Percentiles rank a stretch among this genome's conserved stretches.
These are phyloP conservation scores for Fusarium nematophilum DNA, from an alignment of 2,329 filamentous ascomycete genomes.

Conservation along the genomic window DNA sequence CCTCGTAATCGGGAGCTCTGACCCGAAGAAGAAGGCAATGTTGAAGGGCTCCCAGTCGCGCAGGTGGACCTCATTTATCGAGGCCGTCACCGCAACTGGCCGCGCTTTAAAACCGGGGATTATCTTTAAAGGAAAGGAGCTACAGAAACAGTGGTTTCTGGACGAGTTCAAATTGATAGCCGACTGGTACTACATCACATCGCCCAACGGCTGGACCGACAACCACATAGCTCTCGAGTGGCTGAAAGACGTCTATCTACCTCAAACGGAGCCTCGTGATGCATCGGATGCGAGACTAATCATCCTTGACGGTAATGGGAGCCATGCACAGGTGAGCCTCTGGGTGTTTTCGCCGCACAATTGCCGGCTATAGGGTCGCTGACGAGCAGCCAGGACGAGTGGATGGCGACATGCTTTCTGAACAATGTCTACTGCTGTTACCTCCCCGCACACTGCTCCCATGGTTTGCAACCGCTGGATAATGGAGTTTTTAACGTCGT, in stretches of 20 bases:
- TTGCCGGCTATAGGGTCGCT: neutral
- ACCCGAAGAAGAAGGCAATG: slow-evolving; percentile 8
- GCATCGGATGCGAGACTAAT: slow-evolving; percentile 8
- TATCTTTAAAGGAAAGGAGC: slow-evolving; percentile 22
- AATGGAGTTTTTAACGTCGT: slow-evolving; percentile 14
- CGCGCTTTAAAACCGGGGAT: slow-evolving; percentile 6
- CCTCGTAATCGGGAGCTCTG: slow-evolving; percentile 11
- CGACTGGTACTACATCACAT: slow-evolving; percentile 18
- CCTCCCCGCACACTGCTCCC: slow-evolving; percentile 16
- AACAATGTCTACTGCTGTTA: too few relatives aligned
- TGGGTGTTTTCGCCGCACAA: too few relatives aligned
- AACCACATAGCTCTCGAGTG: slow-evolving; percentile 12
- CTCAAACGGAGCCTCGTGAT: neutral
- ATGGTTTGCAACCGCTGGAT: slow-evolving; percentile 11
- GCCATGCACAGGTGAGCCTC: slow-evolving; percentile 2
- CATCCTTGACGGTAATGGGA: slow-evolving; percentile 13
- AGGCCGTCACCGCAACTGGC: slow-evolving; percentile 14
- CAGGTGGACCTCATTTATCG: slow-evolving; percentile 14
- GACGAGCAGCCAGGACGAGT: slow-evolving; percentile 4
- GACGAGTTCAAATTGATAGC: slow-evolving; percentile 15
- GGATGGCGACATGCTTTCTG: slow-evolving; percentile 9
- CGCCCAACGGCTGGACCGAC: slow-evolving; percentile 9
- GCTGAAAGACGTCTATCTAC: slow-evolving; percentile 6
- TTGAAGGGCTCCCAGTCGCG: slow-evolving; percentile 16
- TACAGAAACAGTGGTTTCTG: slow-evolving; percentile 20